Evolutionary conservation across 495 filamentous ascomycete species (phyloP).

Genomic region (Usnea hakonensis): DNA sequence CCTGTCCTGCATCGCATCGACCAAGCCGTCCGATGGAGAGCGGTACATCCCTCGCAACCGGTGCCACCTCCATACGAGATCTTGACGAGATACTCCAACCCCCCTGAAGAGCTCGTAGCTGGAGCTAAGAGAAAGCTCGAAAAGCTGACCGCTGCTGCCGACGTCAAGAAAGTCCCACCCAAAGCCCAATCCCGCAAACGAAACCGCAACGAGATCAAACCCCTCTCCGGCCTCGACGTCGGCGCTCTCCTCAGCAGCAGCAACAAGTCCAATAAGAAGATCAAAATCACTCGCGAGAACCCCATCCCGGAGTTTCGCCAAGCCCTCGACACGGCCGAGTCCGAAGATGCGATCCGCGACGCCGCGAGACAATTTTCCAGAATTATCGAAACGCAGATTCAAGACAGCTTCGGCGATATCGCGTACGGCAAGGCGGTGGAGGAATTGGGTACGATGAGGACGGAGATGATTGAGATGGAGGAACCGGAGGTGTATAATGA

Average conservation of each 20-base stretch:
- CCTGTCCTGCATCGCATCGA: constrained; percentile 87
- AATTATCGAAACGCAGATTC: constrained; percentile 63
- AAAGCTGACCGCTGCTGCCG: constrained; percentile 56
- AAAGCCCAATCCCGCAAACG: constrained; percentile 70
- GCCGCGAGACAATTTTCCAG: constrained; percentile 65
- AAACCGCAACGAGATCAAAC: constrained; percentile 63
- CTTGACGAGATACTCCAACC: constrained; percentile 65
- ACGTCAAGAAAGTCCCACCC: constrained; percentile 87
- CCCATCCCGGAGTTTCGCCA: constrained; percentile 91
- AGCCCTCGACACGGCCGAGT: constrained; percentile 55
- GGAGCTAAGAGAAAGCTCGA: constrained; percentile 49
- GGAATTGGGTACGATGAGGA: constrained; percentile 66
- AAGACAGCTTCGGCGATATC: constrained; percentile 62
- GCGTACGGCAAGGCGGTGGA: constrained; percentile 71
- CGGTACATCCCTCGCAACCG: constrained; percentile 61
- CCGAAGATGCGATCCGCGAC: constrained; percentile 53
- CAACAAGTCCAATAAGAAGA: constrained; percentile 47
- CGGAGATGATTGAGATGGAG: constrained; percentile 69
- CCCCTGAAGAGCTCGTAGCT: constrained; percentile 57
- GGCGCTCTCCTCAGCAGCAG: constrained; percentile 60
- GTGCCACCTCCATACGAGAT: constrained; percentile 59
- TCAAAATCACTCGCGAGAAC: constrained; percentile 67
- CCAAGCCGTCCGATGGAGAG: constrained; percentile 74
- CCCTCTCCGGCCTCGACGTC: constrained; percentile 86
- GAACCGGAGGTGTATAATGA: constrained; percentile 71